Base-by-base conservation (phyloP, 257 asterid species). In the Nicotiana knightiana region DNA sequence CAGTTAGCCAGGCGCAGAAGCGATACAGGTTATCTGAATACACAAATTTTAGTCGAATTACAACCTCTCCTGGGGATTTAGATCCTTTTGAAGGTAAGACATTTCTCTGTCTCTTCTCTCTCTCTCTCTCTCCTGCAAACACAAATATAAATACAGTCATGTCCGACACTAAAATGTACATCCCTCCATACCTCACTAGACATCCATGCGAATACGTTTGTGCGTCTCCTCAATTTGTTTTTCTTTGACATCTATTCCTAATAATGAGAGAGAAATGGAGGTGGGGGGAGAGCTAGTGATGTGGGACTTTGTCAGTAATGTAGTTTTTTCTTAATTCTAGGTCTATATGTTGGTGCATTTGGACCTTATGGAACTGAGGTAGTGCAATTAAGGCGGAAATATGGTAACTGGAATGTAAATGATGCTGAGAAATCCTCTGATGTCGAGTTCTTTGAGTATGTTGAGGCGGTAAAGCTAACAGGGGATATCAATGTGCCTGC, bases 401-500 rank as follows among this genome's bases (percentile, higher is more conserved):
- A 91, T 85, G 99, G 99, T 33, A 96, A 91, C 86, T 96, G 99
- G 99, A 90, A 90, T 67, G 84, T 77, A 70, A 86, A 82, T 77
- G 86, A 75, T 80, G 90, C 86, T 15, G 90, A 87, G 55, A 88
- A 87, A 76, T 89, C 98, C 81, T 87, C 93, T 63, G 94, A 93
- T 82, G 82, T 92, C 82, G 97, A 93, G 89, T 96, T 96, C 91
- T 96, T 93, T 81, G 99, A 94, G 90, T 96, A 96, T 86, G 97
- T 96, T 54, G 99, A 96, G 90, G 99, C 99, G 9, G 97, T 96
- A 85, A 96, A 94, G 89, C 87, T 96, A 87, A 94, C 99, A 1
- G 99, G 99, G 81, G 99, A 96, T 88, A 88, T 94, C 81, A 94
- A 94, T 86, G 97, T 96, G 83, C 98, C 98, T 48, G 99, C 97